These are phyloP conservation scores for Epichloe baconii DNA, from an alignment of 2,329 filamentous ascomycete species.

Conservation along the genomic window DNA sequence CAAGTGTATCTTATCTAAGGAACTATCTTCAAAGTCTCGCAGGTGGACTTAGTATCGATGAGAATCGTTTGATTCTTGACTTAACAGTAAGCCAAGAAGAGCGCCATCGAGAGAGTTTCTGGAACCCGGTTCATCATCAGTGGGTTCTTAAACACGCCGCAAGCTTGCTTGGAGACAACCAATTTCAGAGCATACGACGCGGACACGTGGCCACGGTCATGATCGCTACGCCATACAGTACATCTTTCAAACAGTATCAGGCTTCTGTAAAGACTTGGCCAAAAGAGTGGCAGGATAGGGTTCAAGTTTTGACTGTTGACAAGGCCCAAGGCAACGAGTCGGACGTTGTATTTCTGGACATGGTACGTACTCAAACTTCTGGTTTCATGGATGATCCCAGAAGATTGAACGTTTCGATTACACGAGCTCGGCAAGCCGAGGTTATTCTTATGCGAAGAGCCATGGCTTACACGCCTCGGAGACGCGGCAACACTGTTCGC, in stretches of 20 bases:
- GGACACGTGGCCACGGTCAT: constrained; percentile 23
- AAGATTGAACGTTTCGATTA: constrained; percentile 32
- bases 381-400: constrained; percentile 31
- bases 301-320: constrained; percentile 31
- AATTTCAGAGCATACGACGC: constrained; percentile 14
- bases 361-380: constrained; percentile 26
- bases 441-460: constrained; percentile 29
- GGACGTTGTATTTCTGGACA: constrained; percentile 33
- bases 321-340: constrained; percentile 34
- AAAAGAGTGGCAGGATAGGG: constrained; percentile 14
- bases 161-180: constrained; percentile 11
- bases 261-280: constrained; percentile 16
- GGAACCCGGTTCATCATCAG: constrained; percentile 24
- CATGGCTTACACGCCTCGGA: constrained; percentile 16
- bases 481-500: constrained; percentile 2
- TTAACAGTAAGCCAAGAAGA: constrained; percentile 16
- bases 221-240: constrained; percentile 30
- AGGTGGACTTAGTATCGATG: constrained; percentile 8
- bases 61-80: constrained; percentile 26
- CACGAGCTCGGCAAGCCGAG: constrained; percentile 30
- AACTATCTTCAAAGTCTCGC: constrained; percentile 16
- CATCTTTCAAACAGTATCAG: constrained; percentile 23
- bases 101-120: constrained; percentile 22
- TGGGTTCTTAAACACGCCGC: constrained; percentile 23
- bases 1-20: constrained; percentile 16